Conservation (phyloP, 805 yeast species). For the Cyberlindnera euphorbiiphila region DNA sequence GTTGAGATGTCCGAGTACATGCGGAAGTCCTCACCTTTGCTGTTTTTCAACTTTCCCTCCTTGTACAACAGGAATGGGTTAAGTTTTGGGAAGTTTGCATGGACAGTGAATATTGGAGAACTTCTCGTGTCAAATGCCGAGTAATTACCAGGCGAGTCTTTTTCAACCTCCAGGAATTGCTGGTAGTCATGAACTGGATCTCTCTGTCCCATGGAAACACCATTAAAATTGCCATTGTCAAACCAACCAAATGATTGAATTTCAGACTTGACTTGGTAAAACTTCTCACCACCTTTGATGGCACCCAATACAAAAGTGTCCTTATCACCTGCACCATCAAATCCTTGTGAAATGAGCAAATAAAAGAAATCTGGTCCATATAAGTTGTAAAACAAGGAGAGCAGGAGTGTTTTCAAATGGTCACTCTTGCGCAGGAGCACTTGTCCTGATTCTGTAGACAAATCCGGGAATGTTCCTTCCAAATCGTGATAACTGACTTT, state of each 20-base stretch:
- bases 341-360: constrained; percentile 65
- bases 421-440: constrained; percentile 54
- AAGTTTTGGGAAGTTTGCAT: constrained; percentile 35
- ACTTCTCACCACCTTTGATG: constrained; percentile 26
- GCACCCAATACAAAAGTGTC: constrained; percentile 76
- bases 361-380: constrained; percentile 66
- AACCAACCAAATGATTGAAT: constrained; percentile 28
- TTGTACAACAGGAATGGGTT: constrained; percentile 31
- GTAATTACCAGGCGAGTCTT: constrained; percentile 9
- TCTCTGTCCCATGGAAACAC: constrained; percentile 75
- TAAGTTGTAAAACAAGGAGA: constrained; percentile 62
- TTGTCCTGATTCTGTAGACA: constrained; percentile 70
- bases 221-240: constrained; percentile 43
- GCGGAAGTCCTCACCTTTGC: constrained; percentile 22
- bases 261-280: constrained; percentile 44
- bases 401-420: constrained; percentile 54
- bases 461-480: constrained; percentile 61
- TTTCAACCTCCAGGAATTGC: constrained; percentile 8
- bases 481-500: constrained; percentile 54
- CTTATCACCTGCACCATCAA: constrained; percentile 79
- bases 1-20: constrained; percentile 25
- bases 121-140: constrained; percentile 12
- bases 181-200: constrained; percentile 61
- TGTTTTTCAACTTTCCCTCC: constrained; percentile 19
- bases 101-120: constrained; percentile 32